These are phyloP conservation scores for Russula virescens DNA, from an alignment of 768 basidiomycete species.

Conservation along the genomic window DNA sequence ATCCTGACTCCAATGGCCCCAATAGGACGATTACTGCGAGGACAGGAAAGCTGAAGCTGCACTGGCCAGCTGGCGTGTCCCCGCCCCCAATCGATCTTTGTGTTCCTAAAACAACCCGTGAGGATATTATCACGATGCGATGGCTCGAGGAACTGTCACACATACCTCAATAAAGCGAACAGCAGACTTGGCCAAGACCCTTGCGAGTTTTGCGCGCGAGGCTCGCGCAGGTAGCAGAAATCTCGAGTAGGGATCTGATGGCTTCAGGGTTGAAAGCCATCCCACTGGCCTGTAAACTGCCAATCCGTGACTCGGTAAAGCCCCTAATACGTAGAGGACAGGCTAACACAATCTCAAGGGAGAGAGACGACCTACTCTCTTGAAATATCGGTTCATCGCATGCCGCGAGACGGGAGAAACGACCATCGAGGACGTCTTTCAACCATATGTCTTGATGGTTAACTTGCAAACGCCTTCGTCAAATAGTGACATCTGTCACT, in stretches of 20 bases:
- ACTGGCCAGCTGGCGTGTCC: constrained; percentile 86
- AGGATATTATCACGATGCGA: background rate
- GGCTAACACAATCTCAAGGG: constrained; percentile 65
- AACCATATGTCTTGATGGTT: constrained; percentile 62
- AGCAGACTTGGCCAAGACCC: constrained; percentile 73
- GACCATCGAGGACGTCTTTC: constrained; percentile 36
- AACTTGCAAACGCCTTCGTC: constrained; percentile 56
- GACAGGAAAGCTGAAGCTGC: constrained; percentile 48
- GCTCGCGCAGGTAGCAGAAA: constrained; percentile 67
- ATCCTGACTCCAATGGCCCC: too few relatives aligned
- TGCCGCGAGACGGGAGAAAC: constrained; percentile 41
- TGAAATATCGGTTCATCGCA: constrained; percentile 64
- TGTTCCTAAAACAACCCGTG: constrained; percentile 38
- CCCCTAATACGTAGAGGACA: background rate
- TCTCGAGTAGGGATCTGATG: constrained; percentile 53
- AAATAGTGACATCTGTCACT: constrained; percentile 35
- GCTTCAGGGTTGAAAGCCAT: background rate
- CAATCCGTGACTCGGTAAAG: background rate
- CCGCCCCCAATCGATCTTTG: constrained; percentile 36
- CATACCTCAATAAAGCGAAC: constrained; percentile 59
- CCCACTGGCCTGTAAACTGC: background rate
- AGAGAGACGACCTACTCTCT: constrained; percentile 69
- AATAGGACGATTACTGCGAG: background rate
- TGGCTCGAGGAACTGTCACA: constrained; percentile 1
- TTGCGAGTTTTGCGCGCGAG: constrained; percentile 65